Evolutionary conservation across 345 rosid species (phyloP), one percentile per base, ranked within the genome.

Genomic region (Cardiospermum halicacabum): DNA sequence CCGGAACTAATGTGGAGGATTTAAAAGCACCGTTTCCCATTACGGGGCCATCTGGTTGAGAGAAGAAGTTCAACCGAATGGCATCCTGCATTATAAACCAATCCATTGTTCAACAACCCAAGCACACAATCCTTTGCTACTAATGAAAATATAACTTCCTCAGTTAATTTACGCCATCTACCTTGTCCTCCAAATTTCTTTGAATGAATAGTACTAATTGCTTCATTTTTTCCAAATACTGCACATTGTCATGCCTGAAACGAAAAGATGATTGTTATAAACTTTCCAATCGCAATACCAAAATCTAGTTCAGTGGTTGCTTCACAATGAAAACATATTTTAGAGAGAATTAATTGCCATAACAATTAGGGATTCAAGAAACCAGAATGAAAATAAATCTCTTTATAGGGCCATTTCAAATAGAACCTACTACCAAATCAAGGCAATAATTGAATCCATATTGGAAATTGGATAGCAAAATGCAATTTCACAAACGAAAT

Each of bases 1-100:
- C 95, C 45, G 93, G 99, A 80, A 85, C 73, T 74, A 91, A 76
- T 77, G 76, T 58, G 58, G 97, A 85, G 68, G 97, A 81, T 55
- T 89, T 83, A 71, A 77, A 94, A 74, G 89, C 69, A 64, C 99
- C 96, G 77, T 87, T 89, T 72, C 96, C 97, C 78, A 79, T 87
- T 67, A 91, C 70, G 24, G 96, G 84, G 40, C 99, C 97, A 84
- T 94, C 99, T 60, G 99, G 97, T 84, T 89, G 86, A 66, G 95
- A 81, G 84, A 82, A 88, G 69, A 91, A 87, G 78, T 69, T 85
- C 81, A 94, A 75, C 48, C 81, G 81, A 76, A 81, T 59, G 48
- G 65, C 53, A 65, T 94, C 97, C 99, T 91, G 80, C 43, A 73
- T 43, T 61, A 58, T 37, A 58, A 65, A 65, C 2, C 30, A 13